Evolutionary conservation across 495 filamentous ascomycete species (phyloP), one percentile per base, ranked within the genome.

Genomic region (Tuber umbilicatum): DNA sequence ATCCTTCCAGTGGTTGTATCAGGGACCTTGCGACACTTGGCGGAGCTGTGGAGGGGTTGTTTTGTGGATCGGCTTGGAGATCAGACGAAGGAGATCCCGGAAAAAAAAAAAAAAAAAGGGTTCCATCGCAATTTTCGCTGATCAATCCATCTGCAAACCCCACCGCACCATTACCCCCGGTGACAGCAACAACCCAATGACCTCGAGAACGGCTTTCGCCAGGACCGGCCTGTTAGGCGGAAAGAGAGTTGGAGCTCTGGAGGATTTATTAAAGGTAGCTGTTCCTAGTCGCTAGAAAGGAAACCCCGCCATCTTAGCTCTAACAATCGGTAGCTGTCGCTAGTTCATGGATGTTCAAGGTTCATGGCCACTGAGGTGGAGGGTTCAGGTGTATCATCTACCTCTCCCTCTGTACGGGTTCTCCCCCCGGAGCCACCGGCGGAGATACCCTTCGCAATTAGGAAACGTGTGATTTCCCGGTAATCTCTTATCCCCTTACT

Each of bases 331-430:
- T 14, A 78, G 77, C 35, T 60, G n/a, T 67, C 68, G 27, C 41
- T 68, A 17, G 40, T 68, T 23, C 73, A 73, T 27, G 4, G 68
- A 17, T 38, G 47, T 23, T 82, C 87, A 78, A 87, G 93, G 70
- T 89, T 91, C 78, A 93, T 97, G 89, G 90, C 93, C 2, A 96
- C 94, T n/a, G 91, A 93, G 78, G 85, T 87, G 47, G 75, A 70
- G n/a, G 31, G 10, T 19, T 82, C 86, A 39, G 55, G 14, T 35
- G 74, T 84, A 45, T 77, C 83, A 39, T 9, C 71, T 41, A 17
- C 37, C 68, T 27, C 75, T 7, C 38, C 68, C 27, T 40, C 74
- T 23, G 68, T 74, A 69, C 78, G 71, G 23, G 38, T 80, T 19
- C 68, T 77, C 35, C 73, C 78, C 38, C 70, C 64, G 1, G 70